A percentile compares a stretch with the other conserved stretches of the same genome.
These are phyloP conservation scores for Pythium scleroteichum DNA, from an alignment of 352 stramenopile species.

Conservation along the genomic window DNA sequence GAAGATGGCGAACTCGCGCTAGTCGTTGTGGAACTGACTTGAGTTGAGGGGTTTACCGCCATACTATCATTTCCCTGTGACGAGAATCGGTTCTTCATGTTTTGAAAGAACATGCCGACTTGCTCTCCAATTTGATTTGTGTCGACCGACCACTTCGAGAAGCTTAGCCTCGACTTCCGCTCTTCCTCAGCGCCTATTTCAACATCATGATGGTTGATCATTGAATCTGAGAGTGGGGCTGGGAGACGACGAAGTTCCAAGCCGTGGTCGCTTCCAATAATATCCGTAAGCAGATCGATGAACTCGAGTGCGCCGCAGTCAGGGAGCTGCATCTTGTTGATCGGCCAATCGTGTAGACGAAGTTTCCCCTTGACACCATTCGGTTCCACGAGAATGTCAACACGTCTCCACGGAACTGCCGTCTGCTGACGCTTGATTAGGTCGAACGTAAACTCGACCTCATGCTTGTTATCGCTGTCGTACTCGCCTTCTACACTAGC, in stretches of 20 bases:
- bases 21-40: neutral
- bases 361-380: conserved; percentile 66
- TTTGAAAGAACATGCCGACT: conserved; percentile 31
- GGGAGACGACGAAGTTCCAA: conserved; percentile 30
- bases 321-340: conserved; percentile 73
- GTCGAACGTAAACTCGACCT: conserved; percentile 70
- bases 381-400: conserved; percentile 68
- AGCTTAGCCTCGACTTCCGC: conserved; percentile 20
- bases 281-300: conserved; percentile 72
- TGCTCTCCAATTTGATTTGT: conserved; percentile 31
- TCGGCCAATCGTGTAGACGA: conserved; percentile 77
- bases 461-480: conserved; percentile 75
- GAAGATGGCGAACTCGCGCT: conserved; percentile 3
- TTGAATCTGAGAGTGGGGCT: conserved; percentile 4
- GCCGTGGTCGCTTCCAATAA: conserved; percentile 61
- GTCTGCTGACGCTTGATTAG: conserved; percentile 61
- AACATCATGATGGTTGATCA: conserved; percentile 1
- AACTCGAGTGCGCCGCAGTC: conserved; percentile 70
- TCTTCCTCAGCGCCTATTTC: conserved; percentile 24
- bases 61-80: neutral
- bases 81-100: conserved; percentile 16
- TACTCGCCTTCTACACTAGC: conserved; percentile 57
- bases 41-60: neutral
- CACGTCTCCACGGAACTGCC: conserved; percentile 55
- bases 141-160: conserved; percentile 22